phyloP scores from a whole-genome alignment of 75 land plant species.

The Chamaecyparis obtusa region DNA sequence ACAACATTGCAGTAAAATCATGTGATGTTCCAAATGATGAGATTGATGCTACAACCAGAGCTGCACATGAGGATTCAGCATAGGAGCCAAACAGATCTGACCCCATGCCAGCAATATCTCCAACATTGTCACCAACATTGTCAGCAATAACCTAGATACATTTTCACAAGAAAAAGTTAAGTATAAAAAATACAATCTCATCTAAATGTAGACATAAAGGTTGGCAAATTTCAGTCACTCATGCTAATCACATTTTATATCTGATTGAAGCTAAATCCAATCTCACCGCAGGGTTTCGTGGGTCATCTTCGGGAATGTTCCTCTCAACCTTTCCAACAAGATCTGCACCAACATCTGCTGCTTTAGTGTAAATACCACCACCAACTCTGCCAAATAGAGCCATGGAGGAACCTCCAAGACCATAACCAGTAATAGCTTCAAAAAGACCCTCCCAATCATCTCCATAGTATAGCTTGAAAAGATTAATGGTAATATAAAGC shows the following conservation, averaged over 20 bases:
- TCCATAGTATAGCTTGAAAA: slow-evolving; percentile 80
- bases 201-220: background rate
- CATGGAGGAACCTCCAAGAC: slow-evolving; percentile 89
- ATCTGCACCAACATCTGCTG: slow-evolving; percentile 81
- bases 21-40: slow-evolving; percentile 64
- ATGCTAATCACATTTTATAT: background rate
- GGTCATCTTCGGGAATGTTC: slow-evolving; percentile 93
- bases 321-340: slow-evolving; percentile 71
- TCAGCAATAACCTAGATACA: slow-evolving; percentile 69
- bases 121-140: slow-evolving; percentile 83
- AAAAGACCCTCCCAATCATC: slow-evolving; percentile 88
- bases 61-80: slow-evolving; percentile 74
- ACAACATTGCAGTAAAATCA: slow-evolving; percentile 61
- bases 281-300: slow-evolving; percentile 61
- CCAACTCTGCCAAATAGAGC: slow-evolving; percentile 93
- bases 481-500: slow-evolving; percentile 54
- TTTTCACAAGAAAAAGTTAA: background rate
- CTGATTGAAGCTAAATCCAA: background rate
- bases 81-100: slow-evolving; percentile 81
- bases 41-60: slow-evolving; percentile 70
- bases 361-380: slow-evolving; percentile 90
- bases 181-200: background rate
- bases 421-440: slow-evolving; percentile 92
- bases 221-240: background rate
- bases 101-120: slow-evolving; percentile 88